Base-by-base conservation (phyloP, 106 monocot genomes). In the Dendrobium catenatum region DNA sequence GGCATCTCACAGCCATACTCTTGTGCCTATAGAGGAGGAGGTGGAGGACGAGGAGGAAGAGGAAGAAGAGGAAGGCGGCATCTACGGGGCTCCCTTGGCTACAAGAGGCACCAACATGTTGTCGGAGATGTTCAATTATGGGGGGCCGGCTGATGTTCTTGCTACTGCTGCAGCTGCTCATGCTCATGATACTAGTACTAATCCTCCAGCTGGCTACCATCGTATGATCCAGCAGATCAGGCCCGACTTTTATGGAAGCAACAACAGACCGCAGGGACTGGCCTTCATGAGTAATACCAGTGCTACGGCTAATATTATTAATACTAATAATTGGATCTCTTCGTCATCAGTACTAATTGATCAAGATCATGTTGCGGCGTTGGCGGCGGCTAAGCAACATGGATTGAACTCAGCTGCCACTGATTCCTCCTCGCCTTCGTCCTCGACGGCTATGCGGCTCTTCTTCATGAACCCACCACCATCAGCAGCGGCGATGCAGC, bases 81-180 rank as follows among this genome's bases (percentile, higher is more conserved):
- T 85, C 42, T 84, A 68, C 3, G 83, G 82, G 4, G 73, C 88
- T 51, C 51, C 51, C 51, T 10, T 2, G 10, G 51, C 13, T 51
- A 13, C 13, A 0, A 48, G 83, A 55, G 84, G 79, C 3, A 81
- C 86, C 7, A 80, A 80, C 83, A 88, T 91, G 89, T 66, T 93
- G n/a, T 87, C 92, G 16, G 95, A 95, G 74, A 90, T 95, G 95
- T 93, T 95, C 93, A 88, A 87, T 85, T 96, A 90, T 82, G 72
- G 85, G 0, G 73, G 37, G 40, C 24, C 90, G 7, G 83, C 92
- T 20, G 91, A 95, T 29, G 84, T 93, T 8, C 84, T 95, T 4
- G 93, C 48, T 85, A 78, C 81, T 88, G 55, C 61, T 61, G 20
- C 61, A 54, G 54, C 54, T 10, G 54, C 37, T 37, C 13, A 15